phyloP scores from a whole-genome alignment of 2,329 filamentous ascomycete genomes.

The Colletotrichum chrysophilum region DNA sequence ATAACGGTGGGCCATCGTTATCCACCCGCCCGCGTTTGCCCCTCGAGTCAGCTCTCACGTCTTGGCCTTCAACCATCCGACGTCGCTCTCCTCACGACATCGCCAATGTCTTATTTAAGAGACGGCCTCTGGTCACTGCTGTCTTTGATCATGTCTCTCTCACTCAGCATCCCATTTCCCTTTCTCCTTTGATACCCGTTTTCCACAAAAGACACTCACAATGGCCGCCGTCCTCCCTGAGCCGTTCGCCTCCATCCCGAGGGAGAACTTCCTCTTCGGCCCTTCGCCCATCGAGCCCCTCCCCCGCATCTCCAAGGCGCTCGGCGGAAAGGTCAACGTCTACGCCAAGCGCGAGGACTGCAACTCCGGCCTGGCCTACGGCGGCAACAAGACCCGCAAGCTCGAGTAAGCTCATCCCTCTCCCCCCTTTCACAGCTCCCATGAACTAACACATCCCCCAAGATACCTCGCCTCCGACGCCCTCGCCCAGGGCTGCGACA shows the following conservation, averaged over 20 bases:
- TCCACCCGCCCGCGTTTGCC: slow-evolving; percentile 13
- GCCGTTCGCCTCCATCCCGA: slow-evolving; percentile 68
- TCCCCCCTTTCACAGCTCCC: no score
- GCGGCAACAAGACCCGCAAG: slow-evolving; percentile 74
- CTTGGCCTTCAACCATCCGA: slow-evolving; percentile 13
- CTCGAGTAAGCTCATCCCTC: slow-evolving; percentile 53
- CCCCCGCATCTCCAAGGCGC: slow-evolving; percentile 65
- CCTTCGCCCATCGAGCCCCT: slow-evolving; percentile 73
- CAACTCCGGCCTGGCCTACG: slow-evolving; percentile 70
- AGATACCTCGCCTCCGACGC: slow-evolving; percentile 66
- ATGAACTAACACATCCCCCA: no score
- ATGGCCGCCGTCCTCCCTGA: slow-evolving; percentile 52
- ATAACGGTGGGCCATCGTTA: slow-evolving; percentile 17
- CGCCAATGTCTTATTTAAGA: slow-evolving; percentile 6
- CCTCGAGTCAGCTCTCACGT: slow-evolving; percentile 6
- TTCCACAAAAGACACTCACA: background rate
- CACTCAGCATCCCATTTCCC: background rate
- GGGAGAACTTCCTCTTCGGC: slow-evolving; percentile 66
- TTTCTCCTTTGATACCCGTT: background rate
- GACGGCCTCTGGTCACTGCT: background rate
- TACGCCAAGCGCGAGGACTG: slow-evolving; percentile 78
- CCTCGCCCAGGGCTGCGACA: slow-evolving; percentile 59
- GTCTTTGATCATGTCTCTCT: background rate
- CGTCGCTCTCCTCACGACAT: slow-evolving; percentile 5
- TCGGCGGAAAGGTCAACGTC: slow-evolving; percentile 64